phyloP scores from a whole-genome alignment of 257 asterid species.

The Salvia miltiorrhiza region DNA sequence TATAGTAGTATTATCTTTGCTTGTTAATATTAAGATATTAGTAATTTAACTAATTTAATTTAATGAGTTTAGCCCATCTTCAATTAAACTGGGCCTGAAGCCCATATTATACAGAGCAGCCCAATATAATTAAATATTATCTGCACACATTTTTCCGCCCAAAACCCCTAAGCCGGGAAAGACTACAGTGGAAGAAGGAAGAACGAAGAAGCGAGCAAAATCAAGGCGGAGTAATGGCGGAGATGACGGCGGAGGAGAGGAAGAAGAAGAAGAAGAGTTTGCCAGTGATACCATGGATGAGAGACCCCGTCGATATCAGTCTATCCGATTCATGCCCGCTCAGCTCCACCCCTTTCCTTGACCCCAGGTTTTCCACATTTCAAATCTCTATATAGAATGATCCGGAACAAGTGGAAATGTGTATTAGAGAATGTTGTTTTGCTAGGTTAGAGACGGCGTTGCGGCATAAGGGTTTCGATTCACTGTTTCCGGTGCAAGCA shows the following conservation, averaged over 20 bases:
- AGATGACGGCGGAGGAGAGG: constrained; percentile 23
- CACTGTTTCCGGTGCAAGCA: constrained; percentile 85
- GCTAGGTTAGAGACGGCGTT: constrained; percentile 65
- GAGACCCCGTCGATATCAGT: constrained; percentile 64
- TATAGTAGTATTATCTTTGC: too few relatives aligned
- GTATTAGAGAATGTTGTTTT: not conserved
- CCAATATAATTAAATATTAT: not conserved
- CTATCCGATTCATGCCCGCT: constrained; percentile 45
- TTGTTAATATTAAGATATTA: too few relatives aligned
- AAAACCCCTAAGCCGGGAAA: not conserved
- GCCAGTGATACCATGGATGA: constrained; percentile 87
- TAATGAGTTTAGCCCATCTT: too few relatives aligned
- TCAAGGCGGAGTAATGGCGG: not conserved
- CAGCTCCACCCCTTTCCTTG: constrained; percentile 53
- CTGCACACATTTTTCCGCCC: constrained; percentile 3
- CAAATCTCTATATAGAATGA: not conserved
- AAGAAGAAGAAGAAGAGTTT: constrained; percentile 37
- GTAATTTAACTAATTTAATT: too few relatives aligned
- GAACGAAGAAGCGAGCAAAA: not conserved
- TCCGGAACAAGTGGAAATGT: not conserved
- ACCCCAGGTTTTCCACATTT: constrained; percentile 46
- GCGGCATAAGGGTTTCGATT: constrained; percentile 53
- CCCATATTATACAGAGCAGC: not conserved
- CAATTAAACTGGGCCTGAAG: not conserved
- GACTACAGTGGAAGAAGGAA: not conserved